Base-by-base conservation (phyloP, 2,329 filamentous ascomycete species). In the Myotisia sp. region DNA sequence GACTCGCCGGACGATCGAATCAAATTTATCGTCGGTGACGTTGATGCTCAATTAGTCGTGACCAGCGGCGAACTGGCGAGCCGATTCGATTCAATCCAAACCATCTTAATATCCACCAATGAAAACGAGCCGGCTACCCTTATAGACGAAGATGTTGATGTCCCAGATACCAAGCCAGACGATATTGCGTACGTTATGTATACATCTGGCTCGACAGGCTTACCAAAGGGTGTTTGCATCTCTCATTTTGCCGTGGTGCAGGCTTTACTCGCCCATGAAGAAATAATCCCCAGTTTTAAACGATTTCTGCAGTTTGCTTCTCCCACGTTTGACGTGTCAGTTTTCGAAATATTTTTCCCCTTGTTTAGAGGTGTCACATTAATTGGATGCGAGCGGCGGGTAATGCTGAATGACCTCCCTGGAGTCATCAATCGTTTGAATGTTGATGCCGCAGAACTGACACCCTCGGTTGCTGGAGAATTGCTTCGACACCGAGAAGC, bases 271-370 rank as follows among this genome's bases (percentile, higher is more conserved):
- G 82, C 83, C 2, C 86, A 94, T 50, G 68, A 92, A 47, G 66
- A 62, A 29, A 74, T 86, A 46, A 76, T 94, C 26, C 86, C 86
- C 2, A 24, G 34, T 0, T 93, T 93, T 50, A 64, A 64, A 10
- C 71, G 84, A 29, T 93, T 94, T 52, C 68, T 94, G 1, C 86
- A 94, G 52, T 93, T 93, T 53, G 86, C 86, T 3, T 79, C 84
- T 3, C 83, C 86, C 1, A 93, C 85, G 0, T 94, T 94, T 51
- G 86, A 94, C 54, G 86, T 94, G 5, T 92, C 83, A 0, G 78
- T 93, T 4, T 94, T 94, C 52, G 86, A 94, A 52, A 86, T 92
- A 5, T 93, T 93, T 64, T 93, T 93, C 44, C 80, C 86, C 0
- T 62, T 86, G 10, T 78, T 76, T 41, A 67, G 83, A 37, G 79